phyloP scores from a whole-genome alignment of 345 rosid genomes.

The Camelina neglecta region DNA sequence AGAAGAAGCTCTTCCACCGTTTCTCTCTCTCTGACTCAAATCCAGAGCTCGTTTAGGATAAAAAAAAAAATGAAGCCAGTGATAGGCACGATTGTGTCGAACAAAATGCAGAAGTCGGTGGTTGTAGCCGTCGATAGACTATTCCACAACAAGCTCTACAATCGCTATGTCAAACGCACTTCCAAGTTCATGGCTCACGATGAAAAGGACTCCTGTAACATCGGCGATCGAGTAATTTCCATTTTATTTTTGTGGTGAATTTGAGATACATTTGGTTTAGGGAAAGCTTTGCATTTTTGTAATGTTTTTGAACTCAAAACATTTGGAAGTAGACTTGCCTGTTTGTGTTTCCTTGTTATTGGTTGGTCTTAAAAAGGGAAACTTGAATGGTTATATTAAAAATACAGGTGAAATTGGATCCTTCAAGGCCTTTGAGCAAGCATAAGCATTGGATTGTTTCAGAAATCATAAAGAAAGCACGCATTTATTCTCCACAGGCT shows the following conservation, averaged over 20 bases:
- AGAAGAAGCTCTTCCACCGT: too few species aligned
- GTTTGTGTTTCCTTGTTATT: too few species aligned
- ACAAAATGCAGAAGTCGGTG: conserved; percentile 64
- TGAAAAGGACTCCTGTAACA: conserved; percentile 70
- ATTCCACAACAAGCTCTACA: conserved; percentile 76
- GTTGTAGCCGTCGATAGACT: conserved; percentile 86
- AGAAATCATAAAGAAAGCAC: background rate
- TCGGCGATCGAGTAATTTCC: conserved; percentile 61
- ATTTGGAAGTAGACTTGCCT: background rate
- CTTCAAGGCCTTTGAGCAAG: conserved; percentile 94
- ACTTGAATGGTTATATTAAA: background rate
- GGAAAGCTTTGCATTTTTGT: too few species aligned
- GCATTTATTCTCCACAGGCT: background rate
- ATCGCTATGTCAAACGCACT: conserved; percentile 87
- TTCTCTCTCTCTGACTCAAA: too few species aligned
- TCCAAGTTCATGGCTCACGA: conserved; percentile 98
- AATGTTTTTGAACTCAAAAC: too few species aligned
- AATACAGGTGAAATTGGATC: conserved; percentile 75
- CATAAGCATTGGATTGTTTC: conserved; percentile 65
- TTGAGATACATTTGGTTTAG: too few species aligned
- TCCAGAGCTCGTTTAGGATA: too few species aligned
- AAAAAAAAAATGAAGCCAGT: conserved; percentile 42
- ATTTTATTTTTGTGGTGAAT: too few species aligned
- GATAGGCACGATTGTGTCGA: conserved; percentile 48
- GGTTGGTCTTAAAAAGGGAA: too few species aligned